Evolutionary conservation across 495 filamentous ascomycete species (phyloP).

Genomic region (Lasiosphaeriaceae sp.): DNA sequence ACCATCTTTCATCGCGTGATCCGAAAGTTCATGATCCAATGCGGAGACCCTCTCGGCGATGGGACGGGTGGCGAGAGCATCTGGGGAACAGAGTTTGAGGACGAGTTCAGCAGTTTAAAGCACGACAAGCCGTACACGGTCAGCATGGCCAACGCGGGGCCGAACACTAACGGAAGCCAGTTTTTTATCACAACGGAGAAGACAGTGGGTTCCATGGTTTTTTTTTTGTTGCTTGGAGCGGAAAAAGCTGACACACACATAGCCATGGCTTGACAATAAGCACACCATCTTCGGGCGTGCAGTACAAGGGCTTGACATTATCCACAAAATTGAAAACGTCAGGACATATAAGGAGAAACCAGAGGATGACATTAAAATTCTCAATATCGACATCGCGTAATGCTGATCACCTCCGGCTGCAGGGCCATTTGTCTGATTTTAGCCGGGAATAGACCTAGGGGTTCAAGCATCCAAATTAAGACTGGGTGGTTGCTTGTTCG

Average conservation of each 20-base stretch:
- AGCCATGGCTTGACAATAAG: constrained; percentile 92
- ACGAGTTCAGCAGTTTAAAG: constrained; percentile 86
- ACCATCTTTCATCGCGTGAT: constrained; percentile 98
- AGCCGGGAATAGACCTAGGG: too few species aligned
- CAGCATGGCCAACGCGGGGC: constrained; percentile 95
- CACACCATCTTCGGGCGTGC: constrained; percentile 95
- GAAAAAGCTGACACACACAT: constrained; percentile 7
- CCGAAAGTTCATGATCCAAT: constrained; percentile 96
- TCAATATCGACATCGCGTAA: constrained; percentile 65
- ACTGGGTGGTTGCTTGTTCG: too few species aligned
- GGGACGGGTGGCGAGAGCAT: constrained; percentile 96
- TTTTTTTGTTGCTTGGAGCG: constrained; percentile 7
- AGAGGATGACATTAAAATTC: constrained; percentile 94
- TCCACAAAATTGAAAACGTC: constrained; percentile 92
- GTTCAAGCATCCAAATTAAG: too few species aligned
- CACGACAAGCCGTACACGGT: constrained; percentile 96
- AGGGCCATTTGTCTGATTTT: too few species aligned
- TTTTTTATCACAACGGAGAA: constrained; percentile 99
- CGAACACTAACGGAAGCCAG: constrained; percentile 74
- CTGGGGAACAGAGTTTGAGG: constrained; percentile 93
- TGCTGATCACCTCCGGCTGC: too few species aligned
- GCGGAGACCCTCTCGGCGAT: constrained; percentile 90
- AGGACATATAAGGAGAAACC: constrained; percentile 95
- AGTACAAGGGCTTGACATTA: constrained; percentile 86
- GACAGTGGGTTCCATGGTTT: constrained; percentile 48